Percentiles rank a stretch among this genome's conserved stretches.
phyloP scores from a whole-genome alignment of 768 basidiomycete genomes.

The Lepiota venenata region DNA sequence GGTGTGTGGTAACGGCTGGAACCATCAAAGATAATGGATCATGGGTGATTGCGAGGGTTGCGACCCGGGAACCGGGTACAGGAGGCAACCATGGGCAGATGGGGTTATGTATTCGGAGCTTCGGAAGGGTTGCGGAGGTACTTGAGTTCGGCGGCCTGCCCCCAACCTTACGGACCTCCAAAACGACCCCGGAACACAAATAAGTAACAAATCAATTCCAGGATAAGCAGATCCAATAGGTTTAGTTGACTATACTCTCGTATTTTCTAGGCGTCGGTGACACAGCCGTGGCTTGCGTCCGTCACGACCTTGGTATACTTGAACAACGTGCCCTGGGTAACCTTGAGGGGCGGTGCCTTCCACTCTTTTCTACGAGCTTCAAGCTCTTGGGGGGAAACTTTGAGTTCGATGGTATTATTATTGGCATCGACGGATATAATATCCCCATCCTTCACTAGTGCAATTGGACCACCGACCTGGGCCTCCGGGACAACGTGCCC shows the following conservation, averaged over 20 bases:
- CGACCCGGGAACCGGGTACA: too few relatives aligned
- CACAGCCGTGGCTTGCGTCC: constrained; percentile 91
- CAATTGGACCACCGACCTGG: constrained; percentile 91
- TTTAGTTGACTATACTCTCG: neutral
- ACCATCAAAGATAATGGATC: too few relatives aligned
- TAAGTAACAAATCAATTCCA: neutral
- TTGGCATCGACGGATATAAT: constrained; percentile 85
- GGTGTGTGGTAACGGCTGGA: too few relatives aligned
- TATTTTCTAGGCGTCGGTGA: constrained; percentile 69
- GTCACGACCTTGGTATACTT: constrained; percentile 87
- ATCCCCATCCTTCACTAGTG: constrained; percentile 86
- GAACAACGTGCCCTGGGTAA: constrained; percentile 75
- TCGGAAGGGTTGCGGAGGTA: too few relatives aligned
- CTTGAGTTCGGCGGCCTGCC: too few relatives aligned
- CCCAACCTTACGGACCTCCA: too few relatives aligned
- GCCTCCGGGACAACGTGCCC: constrained; percentile 98
- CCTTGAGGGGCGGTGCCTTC: constrained; percentile 86
- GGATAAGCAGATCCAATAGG: neutral
- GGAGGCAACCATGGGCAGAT: too few relatives aligned
- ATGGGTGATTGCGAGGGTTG: too few relatives aligned
- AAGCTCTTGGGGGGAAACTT: constrained; percentile 78
- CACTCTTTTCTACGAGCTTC: constrained; percentile 67
- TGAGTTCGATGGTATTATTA: constrained; percentile 77
- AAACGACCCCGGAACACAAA: too few relatives aligned
- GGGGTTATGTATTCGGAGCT: too few relatives aligned